Percentiles rank a stretch among this genome's conserved stretches.
These are phyloP conservation scores for Sindora glabra DNA, from an alignment of 306 rosid genomes.

Conservation along the genomic window DNA sequence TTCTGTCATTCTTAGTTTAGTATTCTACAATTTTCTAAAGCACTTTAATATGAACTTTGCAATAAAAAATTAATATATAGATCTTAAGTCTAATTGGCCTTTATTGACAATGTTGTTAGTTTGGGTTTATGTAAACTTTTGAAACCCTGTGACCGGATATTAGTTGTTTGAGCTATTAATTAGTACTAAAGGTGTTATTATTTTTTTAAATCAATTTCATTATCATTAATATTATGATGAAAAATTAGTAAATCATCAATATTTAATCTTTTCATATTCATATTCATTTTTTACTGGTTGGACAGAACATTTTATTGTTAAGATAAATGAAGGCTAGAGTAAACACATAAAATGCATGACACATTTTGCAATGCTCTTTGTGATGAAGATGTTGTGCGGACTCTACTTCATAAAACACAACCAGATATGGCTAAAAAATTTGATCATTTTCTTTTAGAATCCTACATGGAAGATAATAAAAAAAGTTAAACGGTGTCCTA, in stretches of 20 bases:
- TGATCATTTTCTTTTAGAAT: constrained; percentile 89
- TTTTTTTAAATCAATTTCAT: no score
- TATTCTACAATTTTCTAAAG: neutral
- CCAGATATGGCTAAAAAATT: constrained; percentile 83
- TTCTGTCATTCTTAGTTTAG: neutral
- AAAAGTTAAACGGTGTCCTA: constrained; percentile 99
- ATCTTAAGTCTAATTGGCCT: neutral
- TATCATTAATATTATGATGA: no score
- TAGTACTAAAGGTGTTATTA: no score
- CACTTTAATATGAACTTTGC: neutral
- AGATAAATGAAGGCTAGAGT: constrained; percentile 94
- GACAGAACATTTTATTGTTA: constrained; percentile 80
- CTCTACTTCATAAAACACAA: constrained; percentile 45
- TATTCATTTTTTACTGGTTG: no score
- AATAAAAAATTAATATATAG: neutral
- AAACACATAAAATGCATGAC: constrained; percentile 89
- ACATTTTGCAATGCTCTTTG: constrained; percentile 82
- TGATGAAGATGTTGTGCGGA: constrained; percentile 69
- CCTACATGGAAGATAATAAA: constrained; percentile 91
- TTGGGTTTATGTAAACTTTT: constrained; percentile 1
- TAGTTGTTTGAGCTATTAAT: no score
- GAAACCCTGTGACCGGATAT: neutral
- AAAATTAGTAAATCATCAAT: no score
- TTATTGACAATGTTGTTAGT: neutral
- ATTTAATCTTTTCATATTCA: no score